phyloP scores from a whole-genome alignment of 176 grass and related monocot species.

The Oryza longistaminata region DNA sequence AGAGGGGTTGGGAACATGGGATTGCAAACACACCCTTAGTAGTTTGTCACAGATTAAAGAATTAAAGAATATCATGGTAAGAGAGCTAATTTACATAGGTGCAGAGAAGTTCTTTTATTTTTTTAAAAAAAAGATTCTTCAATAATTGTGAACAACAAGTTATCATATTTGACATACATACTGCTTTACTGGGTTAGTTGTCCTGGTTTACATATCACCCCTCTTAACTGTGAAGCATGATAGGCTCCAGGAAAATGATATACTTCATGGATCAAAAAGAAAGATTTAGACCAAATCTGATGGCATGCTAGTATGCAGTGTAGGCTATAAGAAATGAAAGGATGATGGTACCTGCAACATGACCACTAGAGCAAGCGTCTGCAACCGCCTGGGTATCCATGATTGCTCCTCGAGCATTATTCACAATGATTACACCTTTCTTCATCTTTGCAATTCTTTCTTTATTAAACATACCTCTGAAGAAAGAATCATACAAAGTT shows the following conservation, averaged over 20 bases:
- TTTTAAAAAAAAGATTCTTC: background rate
- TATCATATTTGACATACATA: background rate
- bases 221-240: background rate
- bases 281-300: background rate
- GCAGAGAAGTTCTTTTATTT: background rate
- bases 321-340: background rate
- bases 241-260: background rate
- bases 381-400: constrained; percentile 90
- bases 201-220: background rate
- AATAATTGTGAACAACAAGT: background rate
- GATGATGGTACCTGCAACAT: constrained; percentile 61
- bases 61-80: background rate
- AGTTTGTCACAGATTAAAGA: background rate
- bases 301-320: background rate
- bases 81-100: background rate
- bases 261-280: background rate
- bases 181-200: background rate
- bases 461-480: constrained; percentile 93
- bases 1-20: too few species aligned
- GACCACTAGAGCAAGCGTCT: constrained; percentile 79
- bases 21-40: too few species aligned
- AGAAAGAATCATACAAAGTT: constrained; percentile 23
- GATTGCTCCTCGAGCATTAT: constrained; percentile 90
- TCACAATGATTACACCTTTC: constrained; percentile 86
- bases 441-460: constrained; percentile 93